Conservation (phyloP, 768 basidiomycete genomes). For the Leccinellum albellum region DNA sequence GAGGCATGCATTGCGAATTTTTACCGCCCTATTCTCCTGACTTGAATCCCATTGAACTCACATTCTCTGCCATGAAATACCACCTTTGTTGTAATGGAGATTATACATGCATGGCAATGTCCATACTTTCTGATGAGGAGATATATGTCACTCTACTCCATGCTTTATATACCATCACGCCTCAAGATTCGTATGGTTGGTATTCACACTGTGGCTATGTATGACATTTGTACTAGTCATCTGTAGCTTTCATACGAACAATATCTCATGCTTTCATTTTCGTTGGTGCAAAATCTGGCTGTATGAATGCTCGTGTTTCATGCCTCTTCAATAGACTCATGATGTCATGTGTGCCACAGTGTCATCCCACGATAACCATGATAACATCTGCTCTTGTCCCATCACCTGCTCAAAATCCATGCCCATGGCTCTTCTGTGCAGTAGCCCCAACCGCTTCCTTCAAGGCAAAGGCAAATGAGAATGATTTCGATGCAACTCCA, state of each 20-base stretch:
- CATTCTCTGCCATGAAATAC: neutral
- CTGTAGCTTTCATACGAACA: no score
- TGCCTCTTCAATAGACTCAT: conserved; percentile 49
- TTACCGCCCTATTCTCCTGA: neutral
- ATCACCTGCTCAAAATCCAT: conserved; percentile 59
- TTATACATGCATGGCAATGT: neutral
- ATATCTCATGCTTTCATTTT: no score
- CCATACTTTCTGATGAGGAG: neutral
- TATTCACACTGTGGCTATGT: neutral
- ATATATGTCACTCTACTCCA: neutral
- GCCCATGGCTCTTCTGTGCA: conserved; percentile 38
- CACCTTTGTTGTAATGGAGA: neutral
- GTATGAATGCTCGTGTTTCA: no score
- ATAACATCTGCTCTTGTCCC: conserved; percentile 67
- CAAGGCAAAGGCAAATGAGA: conserved; percentile 34
- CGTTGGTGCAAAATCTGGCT: no score
- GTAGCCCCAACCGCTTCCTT: conserved; percentile 38
- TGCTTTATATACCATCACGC: neutral
- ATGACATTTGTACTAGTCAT: neutral
- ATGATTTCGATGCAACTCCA: conserved; percentile 43
- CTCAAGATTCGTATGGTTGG: neutral
- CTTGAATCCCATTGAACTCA: neutral
- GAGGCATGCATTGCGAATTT: neutral
- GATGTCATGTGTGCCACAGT: conserved; percentile 59
- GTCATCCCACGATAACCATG: conserved; percentile 50